Base-by-base conservation (phyloP, 225 moss, liverwort and hornwort genomes). In the Pleurozium schreberi region DNA sequence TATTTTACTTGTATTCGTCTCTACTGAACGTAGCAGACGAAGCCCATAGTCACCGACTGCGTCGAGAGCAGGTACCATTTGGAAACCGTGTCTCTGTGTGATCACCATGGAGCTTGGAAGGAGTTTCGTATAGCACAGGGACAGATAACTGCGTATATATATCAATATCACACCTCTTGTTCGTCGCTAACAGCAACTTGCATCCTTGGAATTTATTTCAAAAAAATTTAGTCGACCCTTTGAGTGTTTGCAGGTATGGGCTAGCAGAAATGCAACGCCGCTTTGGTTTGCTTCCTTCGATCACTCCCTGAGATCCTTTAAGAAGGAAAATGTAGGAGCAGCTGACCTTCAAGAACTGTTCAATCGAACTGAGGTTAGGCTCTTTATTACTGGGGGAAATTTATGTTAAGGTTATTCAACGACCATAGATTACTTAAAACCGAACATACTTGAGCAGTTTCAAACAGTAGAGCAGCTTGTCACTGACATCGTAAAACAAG, bases 211-310 rank as follows among this genome's bases (percentile, higher is more conserved):
- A 53, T 55, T 69, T 30, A 63, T 85, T 50, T 17, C 15, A 66
- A 52, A 50, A 64, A 20, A 23, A 53, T 70, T 89, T 40, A 77
- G 57, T 86, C 90, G 81, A 89, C 53, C 47, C 20, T 75, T 86
- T 81, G n/a, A 60, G 27, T 89, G 71, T 88, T 83, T 66, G 27
- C 92, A 98, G 97, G 96, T 98, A 53, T 97, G 97, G 97, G 98
- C 96, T 50, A 98, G 97, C 86, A 95, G 87, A 93, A 94, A 95
- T 90, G 98, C 96, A 85, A 96, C 96, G 31, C 97, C 98, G 25
- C 92, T 97, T 87, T 98, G 98, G 98, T 92, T 87, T 93, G 97
- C 98, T 85, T 97, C 98, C 50, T 98, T 98, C 86, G 98, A 98
- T 92, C 94, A 96, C 63, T 95, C 97, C 26, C 91, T 98, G 47